phyloP scores from a whole-genome alignment of 2,329 filamentous ascomycete genomes.

The Sphaerostilbella broomeana region DNA sequence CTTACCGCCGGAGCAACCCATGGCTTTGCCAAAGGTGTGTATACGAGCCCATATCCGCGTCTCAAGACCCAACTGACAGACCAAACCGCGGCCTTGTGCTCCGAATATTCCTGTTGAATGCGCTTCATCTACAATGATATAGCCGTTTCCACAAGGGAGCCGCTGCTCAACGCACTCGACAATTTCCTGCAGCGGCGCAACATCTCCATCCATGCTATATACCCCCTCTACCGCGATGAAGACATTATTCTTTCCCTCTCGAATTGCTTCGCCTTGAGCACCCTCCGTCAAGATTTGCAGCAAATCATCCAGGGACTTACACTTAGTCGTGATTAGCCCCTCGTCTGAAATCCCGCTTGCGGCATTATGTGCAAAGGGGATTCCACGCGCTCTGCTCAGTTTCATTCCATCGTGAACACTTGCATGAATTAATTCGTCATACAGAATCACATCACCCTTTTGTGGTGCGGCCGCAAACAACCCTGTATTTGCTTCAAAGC shows the following conservation, averaged over 20 bases:
- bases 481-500: conserved; percentile 60
- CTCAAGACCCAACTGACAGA: conserved; percentile 51
- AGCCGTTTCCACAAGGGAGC: conserved; percentile 51
- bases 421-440: conserved; percentile 72
- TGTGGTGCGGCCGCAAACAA: conserved; percentile 56
- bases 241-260: conserved; percentile 41
- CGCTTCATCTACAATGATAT: conserved; percentile 62
- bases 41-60: conserved; percentile 49
- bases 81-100: conserved; percentile 48
- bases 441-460: conserved; percentile 56
- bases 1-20: conserved; percentile 63
- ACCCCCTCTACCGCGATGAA: conserved; percentile 65
- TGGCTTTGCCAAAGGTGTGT: conserved; percentile 61
- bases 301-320: conserved; percentile 22
- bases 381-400: conserved; percentile 46
- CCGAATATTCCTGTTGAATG: conserved; percentile 60
- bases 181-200: conserved; percentile 57
- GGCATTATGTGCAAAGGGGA: conserved; percentile 52
- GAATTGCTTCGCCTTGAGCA: conserved; percentile 27
- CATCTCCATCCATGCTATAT: conserved; percentile 81
- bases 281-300: conserved; percentile 27
- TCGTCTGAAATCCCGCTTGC: not conserved
- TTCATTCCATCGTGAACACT: conserved; percentile 74
- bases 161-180: conserved; percentile 48
- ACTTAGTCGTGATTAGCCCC: not conserved